Evolutionary conservation across 805 yeast genomes (phyloP), one percentile per base, ranked within the genome.

Genomic region (Metschnikowia amazonensis): DNA sequence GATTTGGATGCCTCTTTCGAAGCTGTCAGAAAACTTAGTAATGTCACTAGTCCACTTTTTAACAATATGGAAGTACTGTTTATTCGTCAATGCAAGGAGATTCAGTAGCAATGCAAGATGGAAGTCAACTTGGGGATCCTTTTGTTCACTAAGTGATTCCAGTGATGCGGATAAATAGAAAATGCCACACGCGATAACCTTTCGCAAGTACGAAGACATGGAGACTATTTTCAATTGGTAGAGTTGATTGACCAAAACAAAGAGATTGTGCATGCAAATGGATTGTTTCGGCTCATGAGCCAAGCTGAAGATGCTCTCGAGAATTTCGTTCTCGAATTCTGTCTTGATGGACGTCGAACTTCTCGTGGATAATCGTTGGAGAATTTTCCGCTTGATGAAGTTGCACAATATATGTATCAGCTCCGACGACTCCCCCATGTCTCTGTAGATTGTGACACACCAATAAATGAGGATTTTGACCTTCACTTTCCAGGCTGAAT

Each of bases 141-240:
- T 36, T 30, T 40, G 43, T 1, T 42, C 23, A 6, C 36, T 23
- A 10, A 27, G 45, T 2, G 57, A 55, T 8, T 50, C 50, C 25
- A 56, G 77, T 6, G 78, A 73, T 3, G 72, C 66, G 3, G 60
- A 50, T 10, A 80, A 63, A 62, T 86, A 88, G 37, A 90, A 78
- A 0, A 89, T 72, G 4, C 97, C 99, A 0, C 94, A 82, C 8
- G 97, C 88, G 36, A 92, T 89, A 30, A 90, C 67, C 53, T 82
- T 80, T 56, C 97, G 70, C 46, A 90, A 71, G 57, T 92, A 92
- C 1, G 85, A 75, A 1, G 85, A 80, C 13, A 82, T 69, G 2
- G 78, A 64, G 20, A 85, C 72, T 20, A 84, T 61, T 37, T 75
- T 75, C 44, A 72, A 53, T 34, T 72, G 75, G 40, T 73, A 71